Percentiles rank a stretch among this genome's conserved stretches.
These are phyloP conservation scores for Hebeloma cylindrosporum DNA, from an alignment of 768 basidiomycete genomes.

Conservation along the genomic window DNA sequence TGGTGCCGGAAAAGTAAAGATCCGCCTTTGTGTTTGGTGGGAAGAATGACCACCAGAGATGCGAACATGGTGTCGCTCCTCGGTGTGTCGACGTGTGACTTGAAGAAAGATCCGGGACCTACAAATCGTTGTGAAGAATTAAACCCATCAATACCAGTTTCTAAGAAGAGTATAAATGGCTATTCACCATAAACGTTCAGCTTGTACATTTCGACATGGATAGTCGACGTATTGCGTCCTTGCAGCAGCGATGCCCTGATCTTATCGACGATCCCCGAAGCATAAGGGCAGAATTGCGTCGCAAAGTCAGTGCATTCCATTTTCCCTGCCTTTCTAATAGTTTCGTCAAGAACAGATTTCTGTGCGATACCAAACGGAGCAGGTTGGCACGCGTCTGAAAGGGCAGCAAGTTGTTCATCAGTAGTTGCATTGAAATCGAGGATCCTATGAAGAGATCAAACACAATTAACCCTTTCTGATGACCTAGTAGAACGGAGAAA, in stretches of 20 bases:
- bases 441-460: conserved; percentile 30
- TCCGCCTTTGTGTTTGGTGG: conserved; percentile 47
- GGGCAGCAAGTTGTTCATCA: conserved; percentile 9
- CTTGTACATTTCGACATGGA: conserved; percentile 34
- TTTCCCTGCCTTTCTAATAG: conserved; percentile 28
- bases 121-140: not conserved
- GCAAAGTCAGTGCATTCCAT: conserved; percentile 21
- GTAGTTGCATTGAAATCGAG: conserved; percentile 21
- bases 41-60: conserved; percentile 52
- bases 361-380: conserved; percentile 27
- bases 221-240: conserved; percentile 5
- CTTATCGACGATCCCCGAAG: conserved; percentile 12
- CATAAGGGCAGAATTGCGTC: conserved; percentile 17
- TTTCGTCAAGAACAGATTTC: conserved; percentile 27
- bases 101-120: conserved; percentile 49
- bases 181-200: conserved; percentile 39
- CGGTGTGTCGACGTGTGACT: conserved; percentile 50
- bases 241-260: conserved; percentile 17
- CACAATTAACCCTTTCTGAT: not conserved
- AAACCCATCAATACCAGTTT: not conserved
- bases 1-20: conserved; percentile 36
- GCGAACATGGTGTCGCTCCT: conserved; percentile 46
- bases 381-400: conserved; percentile 21
- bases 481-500: not conserved
- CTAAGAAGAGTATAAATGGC: not conserved